These are phyloP conservation scores for Cylindrotheca closterium DNA, from an alignment of 108 stramenopile species.

Conservation along the genomic window DNA sequence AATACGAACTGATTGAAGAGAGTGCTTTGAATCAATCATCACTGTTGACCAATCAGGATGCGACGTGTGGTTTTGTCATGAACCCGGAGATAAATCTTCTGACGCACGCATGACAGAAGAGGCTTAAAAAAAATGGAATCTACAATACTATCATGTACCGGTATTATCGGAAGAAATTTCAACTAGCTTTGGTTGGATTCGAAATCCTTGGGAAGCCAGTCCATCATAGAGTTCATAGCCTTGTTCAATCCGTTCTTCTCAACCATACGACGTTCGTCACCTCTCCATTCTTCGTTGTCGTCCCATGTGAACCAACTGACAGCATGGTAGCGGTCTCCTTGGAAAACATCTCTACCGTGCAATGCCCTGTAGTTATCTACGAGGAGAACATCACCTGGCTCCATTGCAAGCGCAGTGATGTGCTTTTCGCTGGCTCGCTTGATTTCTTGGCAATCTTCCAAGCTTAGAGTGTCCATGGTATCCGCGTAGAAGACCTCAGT, in stretches of 20 bases:
- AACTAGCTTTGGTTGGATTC: conserved; percentile 73
- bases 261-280: conserved; percentile 80
- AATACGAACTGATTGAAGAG: no score
- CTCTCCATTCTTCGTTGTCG: conserved; percentile 81
- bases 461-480: conserved; percentile 75
- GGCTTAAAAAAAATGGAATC: no score
- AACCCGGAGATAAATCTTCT: no score
- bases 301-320: conserved; percentile 93
- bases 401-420: conserved; percentile 88
- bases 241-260: conserved; percentile 90
- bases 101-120: no score
- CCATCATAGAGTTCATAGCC: conserved; percentile 87
- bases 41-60: no score
- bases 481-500: conserved; percentile 92
- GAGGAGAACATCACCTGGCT: conserved; percentile 89
- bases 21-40: no score
- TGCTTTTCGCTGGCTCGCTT: conserved; percentile 86
- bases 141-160: no score
- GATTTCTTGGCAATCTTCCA: conserved; percentile 87
- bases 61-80: no score
- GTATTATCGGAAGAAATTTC: no score
- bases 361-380: conserved; percentile 93
- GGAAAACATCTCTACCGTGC: conserved; percentile 88
- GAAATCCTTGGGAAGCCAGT: conserved; percentile 92
- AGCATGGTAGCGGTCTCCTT: conserved; percentile 90